phyloP scores from a whole-genome alignment of 768 basidiomycete species.

The Suillus clintonianus region DNA sequence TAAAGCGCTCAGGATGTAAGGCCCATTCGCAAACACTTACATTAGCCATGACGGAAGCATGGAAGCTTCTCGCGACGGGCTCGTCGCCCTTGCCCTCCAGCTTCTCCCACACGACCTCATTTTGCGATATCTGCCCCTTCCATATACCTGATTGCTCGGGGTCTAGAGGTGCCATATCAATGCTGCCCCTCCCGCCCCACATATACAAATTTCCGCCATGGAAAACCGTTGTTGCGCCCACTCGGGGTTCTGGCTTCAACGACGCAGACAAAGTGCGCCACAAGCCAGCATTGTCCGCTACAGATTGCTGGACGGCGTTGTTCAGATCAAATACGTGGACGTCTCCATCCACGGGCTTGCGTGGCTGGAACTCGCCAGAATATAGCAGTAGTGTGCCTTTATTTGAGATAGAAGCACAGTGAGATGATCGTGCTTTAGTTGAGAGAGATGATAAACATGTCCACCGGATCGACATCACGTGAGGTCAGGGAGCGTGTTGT shows the following conservation, averaged over 20 bases:
- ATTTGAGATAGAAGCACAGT: slow-evolving; percentile 34
- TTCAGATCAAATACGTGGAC: slow-evolving; percentile 28
- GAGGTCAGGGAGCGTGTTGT: background rate
- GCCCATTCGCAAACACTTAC: slow-evolving; percentile 19
- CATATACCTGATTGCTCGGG: slow-evolving; percentile 31
- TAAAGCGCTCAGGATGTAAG: background rate
- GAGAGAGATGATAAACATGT: slow-evolving; percentile 22
- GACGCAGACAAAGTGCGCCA: slow-evolving; percentile 28
- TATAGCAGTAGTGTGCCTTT: slow-evolving; percentile 37
- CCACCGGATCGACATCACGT: slow-evolving; percentile 29
- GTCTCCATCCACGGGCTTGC: slow-evolving; percentile 41
- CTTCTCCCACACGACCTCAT: slow-evolving; percentile 30
- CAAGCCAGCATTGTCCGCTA: slow-evolving; percentile 8
- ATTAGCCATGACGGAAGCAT: slow-evolving; percentile 29
- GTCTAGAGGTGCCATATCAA: slow-evolving; percentile 38
- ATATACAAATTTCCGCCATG: slow-evolving; percentile 33
- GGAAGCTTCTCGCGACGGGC: slow-evolving; percentile 39
- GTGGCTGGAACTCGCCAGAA: slow-evolving; percentile 45
- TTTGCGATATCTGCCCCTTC: slow-evolving; percentile 15
- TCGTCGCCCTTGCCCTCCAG: slow-evolving; percentile 27
- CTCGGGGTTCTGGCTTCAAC: slow-evolving; percentile 16
- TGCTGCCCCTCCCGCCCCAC: slow-evolving; percentile 49
- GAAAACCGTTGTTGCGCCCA: slow-evolving; percentile 23
- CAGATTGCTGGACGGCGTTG: background rate
- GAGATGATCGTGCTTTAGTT: slow-evolving; percentile 42